phyloP scores from a whole-genome alignment of 805 yeast species.

The Barnettozyma californica region DNA sequence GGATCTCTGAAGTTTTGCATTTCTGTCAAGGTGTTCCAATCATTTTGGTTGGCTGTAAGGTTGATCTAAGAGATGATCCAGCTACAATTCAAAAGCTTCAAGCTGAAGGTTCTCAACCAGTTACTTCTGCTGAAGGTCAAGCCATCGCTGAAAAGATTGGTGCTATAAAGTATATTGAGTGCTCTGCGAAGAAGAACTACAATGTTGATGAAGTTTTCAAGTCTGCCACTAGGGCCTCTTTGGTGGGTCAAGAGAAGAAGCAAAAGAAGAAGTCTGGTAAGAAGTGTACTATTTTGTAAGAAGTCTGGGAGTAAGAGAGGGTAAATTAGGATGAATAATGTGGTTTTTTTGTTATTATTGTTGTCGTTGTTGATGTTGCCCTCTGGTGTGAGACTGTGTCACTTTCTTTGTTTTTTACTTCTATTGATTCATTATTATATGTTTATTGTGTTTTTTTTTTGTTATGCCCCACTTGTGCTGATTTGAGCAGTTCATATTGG shows the following conservation, averaged over 20 bases:
- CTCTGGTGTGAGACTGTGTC: background rate
- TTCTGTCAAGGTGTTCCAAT: slow-evolving; percentile 94
- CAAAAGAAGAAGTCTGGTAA: slow-evolving; percentile 45
- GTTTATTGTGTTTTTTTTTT: background rate
- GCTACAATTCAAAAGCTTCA: slow-evolving; percentile 69
- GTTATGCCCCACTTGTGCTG: background rate
- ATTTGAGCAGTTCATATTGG: background rate
- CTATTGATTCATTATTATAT: background rate
- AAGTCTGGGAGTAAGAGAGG: background rate
- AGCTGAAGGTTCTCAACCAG: slow-evolving; percentile 76
- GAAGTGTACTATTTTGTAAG: slow-evolving; percentile 64
- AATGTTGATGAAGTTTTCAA: slow-evolving; percentile 93
- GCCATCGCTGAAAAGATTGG: slow-evolving; percentile 86
- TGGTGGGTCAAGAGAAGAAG: slow-evolving; percentile 42
- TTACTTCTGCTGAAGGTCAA: slow-evolving; percentile 76
- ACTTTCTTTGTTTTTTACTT: background rate
- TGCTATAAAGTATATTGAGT: slow-evolving; percentile 80
- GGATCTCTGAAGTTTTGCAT: slow-evolving; percentile 91
- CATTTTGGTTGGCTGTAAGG: slow-evolving; percentile 87
- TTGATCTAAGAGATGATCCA: slow-evolving; percentile 81
- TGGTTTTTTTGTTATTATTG: no score
- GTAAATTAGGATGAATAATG: background rate
- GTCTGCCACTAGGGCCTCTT: slow-evolving; percentile 87
- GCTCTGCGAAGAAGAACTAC: slow-evolving; percentile 87
- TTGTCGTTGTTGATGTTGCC: background rate